Evolutionary conservation across 345 rosid species (phyloP), one percentile per base, ranked within the genome.

Genomic region (Stellera chamaejasme): DNA sequence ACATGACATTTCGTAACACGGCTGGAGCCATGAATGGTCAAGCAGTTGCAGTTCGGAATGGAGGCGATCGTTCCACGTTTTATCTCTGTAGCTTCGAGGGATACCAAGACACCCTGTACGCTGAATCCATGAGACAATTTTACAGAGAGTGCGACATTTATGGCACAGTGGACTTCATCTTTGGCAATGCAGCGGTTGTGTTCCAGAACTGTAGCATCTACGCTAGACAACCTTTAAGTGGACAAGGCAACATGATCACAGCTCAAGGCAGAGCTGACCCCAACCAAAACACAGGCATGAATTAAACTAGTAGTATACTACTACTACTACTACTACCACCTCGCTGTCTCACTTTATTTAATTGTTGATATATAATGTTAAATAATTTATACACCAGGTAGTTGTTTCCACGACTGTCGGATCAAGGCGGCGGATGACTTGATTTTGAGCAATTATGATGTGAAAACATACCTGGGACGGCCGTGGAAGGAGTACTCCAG

Each of bases 111-210:
- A 77, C 88, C 0, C 54, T 82, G 19, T 77, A 79, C 56, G 48
- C 80, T 0, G 75, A 76, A 55, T 76, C 88, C 15, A 51, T 74
- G 2, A 62, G 88, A 43, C 84, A 79, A 53, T 79, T 79, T 69
- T 82, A 82, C 45, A 66, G 84, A 1, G 82, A 75, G 15, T 82
- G 88, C 8, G 80, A 82, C 47, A 45, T 82, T 9, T 82, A 77
- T 19, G 88, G 88, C 1, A 82, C 88, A 0, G 81, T 79, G 2
- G 88, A 82, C 32, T 82, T 77, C 66, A 82, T 82, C 48, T 82
- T 78, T 27, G 81, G 81, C 12, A 79, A 79, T 6, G 75, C 73
- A 0, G 79, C 77, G 0, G 75, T 65, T 1, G 73, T 79, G 13
- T 6, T 74, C 7, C 79, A 77, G 48, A 60, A 69, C 49, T 77